Conservation (phyloP, 108 stramenopile genomes). For the Thalassiosira profunda region DNA sequence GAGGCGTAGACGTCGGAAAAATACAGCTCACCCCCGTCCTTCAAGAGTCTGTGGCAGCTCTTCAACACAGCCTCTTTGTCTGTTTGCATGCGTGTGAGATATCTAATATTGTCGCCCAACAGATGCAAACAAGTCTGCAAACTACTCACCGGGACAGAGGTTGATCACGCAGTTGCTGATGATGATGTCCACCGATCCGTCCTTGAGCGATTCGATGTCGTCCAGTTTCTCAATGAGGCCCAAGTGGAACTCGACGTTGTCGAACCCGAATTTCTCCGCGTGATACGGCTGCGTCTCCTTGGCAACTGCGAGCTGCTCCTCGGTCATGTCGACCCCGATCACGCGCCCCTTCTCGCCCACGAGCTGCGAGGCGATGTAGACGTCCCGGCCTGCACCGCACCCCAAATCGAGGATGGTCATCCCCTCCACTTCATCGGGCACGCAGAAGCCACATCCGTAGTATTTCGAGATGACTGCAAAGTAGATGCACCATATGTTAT, state of each 20-base stretch:
- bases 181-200: slow-evolving; percentile 92
- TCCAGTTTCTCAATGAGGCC: slow-evolving; percentile 91
- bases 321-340: slow-evolving; percentile 98
- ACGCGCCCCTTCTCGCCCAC: slow-evolving; percentile 90
- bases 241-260: slow-evolving; percentile 92
- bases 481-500: no score
- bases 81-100: no score
- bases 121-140: no score
- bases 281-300: slow-evolving; percentile 79
- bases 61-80: slow-evolving; percentile 96
- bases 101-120: no score
- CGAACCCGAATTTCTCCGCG: slow-evolving; percentile 88
- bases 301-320: slow-evolving; percentile 94
- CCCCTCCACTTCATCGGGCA: slow-evolving; percentile 91
- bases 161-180: slow-evolving; percentile 99
- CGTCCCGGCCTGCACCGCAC: slow-evolving; percentile 95
- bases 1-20: slow-evolving; percentile 97
- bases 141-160: slow-evolving; percentile 93
- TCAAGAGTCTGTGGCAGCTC: slow-evolving; percentile 83
- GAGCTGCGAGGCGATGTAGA: slow-evolving; percentile 93
- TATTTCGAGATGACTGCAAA: slow-evolving; percentile 88
- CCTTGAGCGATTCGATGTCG: slow-evolving; percentile 70
- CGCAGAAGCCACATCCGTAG: slow-evolving; percentile 96
- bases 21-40: slow-evolving; percentile 96
- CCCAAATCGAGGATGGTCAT: slow-evolving; percentile 92